Base-by-base conservation (phyloP, 768 basidiomycete genomes). In the Rhodotorula kratochvilovae region DNA sequence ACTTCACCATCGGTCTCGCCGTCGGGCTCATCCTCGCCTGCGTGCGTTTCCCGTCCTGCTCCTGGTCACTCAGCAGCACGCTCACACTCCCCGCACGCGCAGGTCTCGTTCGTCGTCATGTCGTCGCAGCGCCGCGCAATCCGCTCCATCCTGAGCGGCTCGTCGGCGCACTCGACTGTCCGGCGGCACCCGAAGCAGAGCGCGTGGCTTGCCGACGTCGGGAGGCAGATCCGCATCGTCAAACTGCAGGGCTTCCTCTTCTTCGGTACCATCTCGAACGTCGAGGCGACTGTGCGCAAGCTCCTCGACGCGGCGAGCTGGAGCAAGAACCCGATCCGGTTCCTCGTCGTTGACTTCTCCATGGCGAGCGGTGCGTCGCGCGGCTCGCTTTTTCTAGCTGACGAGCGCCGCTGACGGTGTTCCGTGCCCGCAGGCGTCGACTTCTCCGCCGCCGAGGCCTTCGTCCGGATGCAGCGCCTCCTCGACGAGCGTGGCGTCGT, bases 81-180 rank as follows among this genome's bases (percentile, higher is more conserved):
- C 31, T 53, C 25, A 50, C 31, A 1, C 10, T 3, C 29, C 1
- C 15, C 16, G 3, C 13, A 23, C 42, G 1, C 43, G n/a, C 65
- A 66, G 65, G 84, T 97, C 80, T 96, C 95, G 82, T 99, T 99
- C 78, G 95, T 99, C n/a, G 85, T 98, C 4, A 91, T 95, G 77
- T 95, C 90, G 69, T 96, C 93, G 0, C 89, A 89, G 76, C 81
- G 91, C 25, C 82, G 86, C 56, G 91, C 92, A 73, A 92, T 99
- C 70, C 87, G 95, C 16, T 85, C 88, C 0, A 84, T 92, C 48
- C 67, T 78, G 79, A 88, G 88, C 5, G 94, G 94, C 1, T 87
- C 90, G 61, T 85, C 88, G 0, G 89, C 89, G 0, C 87, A 92
- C 79, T 96, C 93, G 4, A 91, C 93, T 2, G 95, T 98, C 7